phyloP scores from a whole-genome alignment of 805 yeast species.

The Yarrowia divulgata region DNA sequence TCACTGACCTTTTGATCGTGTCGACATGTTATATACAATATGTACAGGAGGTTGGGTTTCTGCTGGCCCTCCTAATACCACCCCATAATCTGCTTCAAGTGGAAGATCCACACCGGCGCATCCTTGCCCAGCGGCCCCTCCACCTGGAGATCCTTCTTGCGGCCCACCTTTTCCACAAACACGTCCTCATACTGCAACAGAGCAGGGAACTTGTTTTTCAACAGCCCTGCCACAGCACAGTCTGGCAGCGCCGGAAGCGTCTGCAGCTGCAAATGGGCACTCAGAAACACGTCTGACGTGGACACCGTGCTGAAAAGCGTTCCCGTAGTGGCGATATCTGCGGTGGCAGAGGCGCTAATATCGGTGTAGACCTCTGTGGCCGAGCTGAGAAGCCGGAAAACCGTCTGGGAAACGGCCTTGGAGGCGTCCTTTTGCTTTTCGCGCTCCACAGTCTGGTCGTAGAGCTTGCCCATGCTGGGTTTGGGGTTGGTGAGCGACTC shows the following conservation, averaged over 20 bases:
- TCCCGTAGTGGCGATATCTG: background rate
- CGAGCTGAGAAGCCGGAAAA: conserved; percentile 2
- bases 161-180: conserved; percentile 7
- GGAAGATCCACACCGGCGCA: conserved; percentile 15
- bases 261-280: conserved; percentile 25
- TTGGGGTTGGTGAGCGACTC: conserved; percentile 20
- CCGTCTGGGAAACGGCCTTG: conserved; percentile 21
- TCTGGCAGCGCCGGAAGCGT: conserved; percentile 17
- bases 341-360: background rate
- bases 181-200: conserved; percentile 11
- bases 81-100: conserved; percentile 22
- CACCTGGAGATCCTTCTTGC: conserved; percentile 6
- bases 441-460: conserved; percentile 23
- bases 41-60: too few relatives aligned
- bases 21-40: background rate
- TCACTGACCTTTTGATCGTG: too few relatives aligned
- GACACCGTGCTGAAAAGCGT: background rate
- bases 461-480: conserved; percentile 23
- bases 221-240: conserved; percentile 21
- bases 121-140: conserved; percentile 21
- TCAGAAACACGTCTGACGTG: conserved; percentile 21
- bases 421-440: conserved; percentile 16
- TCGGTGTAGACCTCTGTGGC: conserved; percentile 10
- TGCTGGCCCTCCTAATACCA: too few relatives aligned
- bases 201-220: conserved; percentile 23